Evolutionary conservation across 139 green algal genomes (phyloP).

Genomic region (Chlorella sp.): DNA sequence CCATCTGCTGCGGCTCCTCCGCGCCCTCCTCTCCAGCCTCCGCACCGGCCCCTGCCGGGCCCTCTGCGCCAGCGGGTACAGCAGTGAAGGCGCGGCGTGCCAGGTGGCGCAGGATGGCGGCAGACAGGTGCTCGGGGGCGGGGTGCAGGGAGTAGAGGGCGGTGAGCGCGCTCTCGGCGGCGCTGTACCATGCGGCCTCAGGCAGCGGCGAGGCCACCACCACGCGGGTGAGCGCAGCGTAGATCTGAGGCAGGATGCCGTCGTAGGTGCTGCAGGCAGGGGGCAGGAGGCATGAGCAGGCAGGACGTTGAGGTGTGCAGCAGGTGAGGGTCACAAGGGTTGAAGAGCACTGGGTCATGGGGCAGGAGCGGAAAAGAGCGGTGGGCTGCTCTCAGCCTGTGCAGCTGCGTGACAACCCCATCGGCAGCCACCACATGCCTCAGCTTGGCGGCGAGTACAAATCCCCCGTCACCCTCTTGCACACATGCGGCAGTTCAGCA

Average conservation of each 20-base stretch:
- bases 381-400: no score
- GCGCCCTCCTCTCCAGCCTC: neutral
- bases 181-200: slow-evolving; percentile 73
- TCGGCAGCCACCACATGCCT: no score
- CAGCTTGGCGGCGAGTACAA: neutral
- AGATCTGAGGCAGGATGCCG: slow-evolving; percentile 45
- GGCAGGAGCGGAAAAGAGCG: neutral
- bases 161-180: slow-evolving; percentile 75
- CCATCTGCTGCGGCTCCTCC: neutral
- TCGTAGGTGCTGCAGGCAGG: slow-evolving; percentile 37
- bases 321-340: neutral
- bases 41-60: neutral
- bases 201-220: slow-evolving; percentile 58
- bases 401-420: no score
- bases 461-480: neutral
- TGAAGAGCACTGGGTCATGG: neutral
- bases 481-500: neutral
- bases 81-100: slow-evolving; percentile 40
- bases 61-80: neutral
- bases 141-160: slow-evolving; percentile 88
- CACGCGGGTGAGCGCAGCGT: slow-evolving; percentile 44
- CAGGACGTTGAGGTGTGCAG: neutral
- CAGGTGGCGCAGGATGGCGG: slow-evolving; percentile 58
- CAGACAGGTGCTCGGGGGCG: slow-evolving; percentile 64
- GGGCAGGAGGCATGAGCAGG: neutral